Evolutionary conservation across 2,329 filamentous ascomycete genomes (phyloP).

Genomic region (Colletotrichum godetiae): DNA sequence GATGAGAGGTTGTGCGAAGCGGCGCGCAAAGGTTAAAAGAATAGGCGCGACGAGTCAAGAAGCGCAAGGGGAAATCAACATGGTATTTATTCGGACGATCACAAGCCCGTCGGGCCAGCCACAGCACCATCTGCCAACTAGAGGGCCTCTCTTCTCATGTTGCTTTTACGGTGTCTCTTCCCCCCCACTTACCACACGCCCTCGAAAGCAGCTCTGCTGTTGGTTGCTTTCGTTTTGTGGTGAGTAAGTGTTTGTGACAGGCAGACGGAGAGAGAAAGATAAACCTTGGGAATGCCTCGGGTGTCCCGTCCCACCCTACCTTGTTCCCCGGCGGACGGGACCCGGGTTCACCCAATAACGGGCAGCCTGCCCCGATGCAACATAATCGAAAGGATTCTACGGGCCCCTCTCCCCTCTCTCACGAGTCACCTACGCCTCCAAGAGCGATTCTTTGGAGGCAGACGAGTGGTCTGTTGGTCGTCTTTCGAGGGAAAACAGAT

Average conservation of each 20-base stretch:
- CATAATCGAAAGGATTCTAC: not conserved
- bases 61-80: not conserved
- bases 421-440: not conserved
- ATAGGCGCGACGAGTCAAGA: not conserved
- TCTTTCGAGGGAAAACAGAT: not conserved
- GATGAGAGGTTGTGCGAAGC: not conserved
- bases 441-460: not conserved
- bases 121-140: not conserved
- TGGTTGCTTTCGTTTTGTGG: not conserved
- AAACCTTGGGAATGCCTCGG: not conserved
- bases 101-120: constrained; percentile 5
- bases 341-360: not conserved
- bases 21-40: not conserved
- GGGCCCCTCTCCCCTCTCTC: not conserved
- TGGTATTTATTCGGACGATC: constrained; percentile 29
- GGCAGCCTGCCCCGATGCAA: not conserved
- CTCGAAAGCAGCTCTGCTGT: not conserved
- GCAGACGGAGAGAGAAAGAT: not conserved
- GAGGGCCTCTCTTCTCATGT: not conserved
- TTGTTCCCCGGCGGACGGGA: not conserved
- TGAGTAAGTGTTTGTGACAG: not conserved
- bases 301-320: not conserved
- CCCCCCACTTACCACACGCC: not conserved
- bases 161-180: not conserved
- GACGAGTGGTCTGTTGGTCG: not conserved